Conservation (phyloP, 306 rosid species). For the Dalbergia cultrata region DNA sequence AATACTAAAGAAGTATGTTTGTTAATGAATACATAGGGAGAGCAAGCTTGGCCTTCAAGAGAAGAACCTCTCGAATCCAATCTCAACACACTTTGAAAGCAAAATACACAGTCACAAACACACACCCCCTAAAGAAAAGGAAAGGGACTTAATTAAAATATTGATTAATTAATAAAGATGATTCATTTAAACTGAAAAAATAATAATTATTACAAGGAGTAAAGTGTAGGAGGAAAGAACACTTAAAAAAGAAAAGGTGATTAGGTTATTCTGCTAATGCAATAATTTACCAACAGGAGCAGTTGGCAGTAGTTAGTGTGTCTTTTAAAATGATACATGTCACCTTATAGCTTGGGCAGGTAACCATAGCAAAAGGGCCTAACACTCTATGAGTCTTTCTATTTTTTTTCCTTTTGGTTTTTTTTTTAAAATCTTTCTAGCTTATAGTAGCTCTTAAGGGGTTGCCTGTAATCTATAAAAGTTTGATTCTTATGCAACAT, state of each 20-base stretch:
- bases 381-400: not conserved
- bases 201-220: conserved; percentile 45
- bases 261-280: conserved; percentile 68
- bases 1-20: conserved; percentile 55
- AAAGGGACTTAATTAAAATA: conserved; percentile 6
- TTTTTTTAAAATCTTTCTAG: conserved; percentile 48
- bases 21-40: conserved; percentile 68
- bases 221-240: conserved; percentile 39
- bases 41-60: conserved; percentile 91
- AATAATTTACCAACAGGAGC: conserved; percentile 84
- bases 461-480: conserved; percentile 66
- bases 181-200: conserved; percentile 35
- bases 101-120: not conserved
- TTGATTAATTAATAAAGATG: not conserved
- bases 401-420: not conserved
- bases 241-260: conserved; percentile 40
- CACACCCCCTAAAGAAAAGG: conserved; percentile 42
- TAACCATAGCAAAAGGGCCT: conserved; percentile 48
- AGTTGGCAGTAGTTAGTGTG: conserved; percentile 90
- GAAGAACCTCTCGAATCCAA: conserved; percentile 78
- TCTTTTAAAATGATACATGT: conserved; percentile 82
- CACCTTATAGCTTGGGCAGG: conserved; percentile 73
- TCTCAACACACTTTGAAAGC: conserved; percentile 28
- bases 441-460: conserved; percentile 35
- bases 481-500: conserved; percentile 64